These are phyloP conservation scores for Taiozyma sp. DNA, from an alignment of 1,139 yeast species.

Conservation along the genomic window DNA sequence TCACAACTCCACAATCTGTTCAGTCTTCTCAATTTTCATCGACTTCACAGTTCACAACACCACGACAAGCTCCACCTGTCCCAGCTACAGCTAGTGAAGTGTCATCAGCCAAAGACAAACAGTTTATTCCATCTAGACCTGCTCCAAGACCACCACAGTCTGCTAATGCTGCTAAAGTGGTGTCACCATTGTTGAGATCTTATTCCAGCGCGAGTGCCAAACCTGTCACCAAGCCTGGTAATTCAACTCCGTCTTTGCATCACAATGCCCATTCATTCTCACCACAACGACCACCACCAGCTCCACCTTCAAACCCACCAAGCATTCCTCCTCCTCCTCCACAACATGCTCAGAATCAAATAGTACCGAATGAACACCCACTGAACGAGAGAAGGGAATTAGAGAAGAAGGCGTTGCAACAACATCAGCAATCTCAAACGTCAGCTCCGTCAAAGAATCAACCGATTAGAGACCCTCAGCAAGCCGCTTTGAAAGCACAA, in stretches of 20 bases:
- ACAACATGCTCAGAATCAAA: constrained; percentile 12
- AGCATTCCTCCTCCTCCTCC: constrained; percentile 21
- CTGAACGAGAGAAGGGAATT: constrained; percentile 11
- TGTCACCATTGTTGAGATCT: constrained; percentile 24
- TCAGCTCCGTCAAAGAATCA: constrained; percentile 28
- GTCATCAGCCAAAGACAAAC: constrained; percentile 31
- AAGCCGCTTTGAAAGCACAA: constrained; percentile 52
- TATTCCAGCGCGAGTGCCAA: constrained; percentile 11
- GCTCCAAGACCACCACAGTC: constrained; percentile 51
- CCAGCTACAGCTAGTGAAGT: constrained; percentile 3
- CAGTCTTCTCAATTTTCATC: constrained; percentile 16
- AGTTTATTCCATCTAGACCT: constrained; percentile 61
- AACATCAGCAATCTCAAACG: constrained; percentile 17
- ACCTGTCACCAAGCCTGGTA: constrained; percentile 8
- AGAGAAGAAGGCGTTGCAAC: constrained; percentile 2
- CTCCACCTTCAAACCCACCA: constrained; percentile 21
- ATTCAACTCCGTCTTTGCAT: constrained; percentile 14
- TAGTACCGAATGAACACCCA: constrained; percentile 11
- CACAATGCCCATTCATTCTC: constrained; percentile 11
- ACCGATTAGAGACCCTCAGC: constrained; percentile 49
- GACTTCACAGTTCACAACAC: constrained; percentile 23
- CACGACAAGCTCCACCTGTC: constrained; percentile 13
- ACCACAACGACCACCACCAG: constrained; percentile 27
- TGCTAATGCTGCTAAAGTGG: constrained; percentile 17
- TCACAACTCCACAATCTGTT: constrained; percentile 20